Conservation (phyloP, 345 rosid genomes). For the Combretum micranthum region DNA sequence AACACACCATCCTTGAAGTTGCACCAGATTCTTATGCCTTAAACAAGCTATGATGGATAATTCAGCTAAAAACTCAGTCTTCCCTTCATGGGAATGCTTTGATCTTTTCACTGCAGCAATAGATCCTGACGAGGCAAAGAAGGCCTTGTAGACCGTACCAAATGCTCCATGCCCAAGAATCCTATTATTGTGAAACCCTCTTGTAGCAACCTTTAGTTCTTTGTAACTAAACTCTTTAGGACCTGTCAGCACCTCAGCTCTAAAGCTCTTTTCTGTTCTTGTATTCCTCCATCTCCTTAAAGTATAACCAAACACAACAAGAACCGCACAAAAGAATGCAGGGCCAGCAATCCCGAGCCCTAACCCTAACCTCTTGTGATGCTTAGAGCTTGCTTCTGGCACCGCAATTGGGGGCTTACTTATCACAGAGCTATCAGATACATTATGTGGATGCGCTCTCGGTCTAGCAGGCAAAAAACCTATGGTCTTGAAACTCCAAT, state of each 20-base stretch:
- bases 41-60: slow-evolving; percentile 76
- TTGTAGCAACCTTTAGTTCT: slow-evolving; percentile 65
- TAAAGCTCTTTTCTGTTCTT: slow-evolving; percentile 44
- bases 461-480: slow-evolving; percentile 59
- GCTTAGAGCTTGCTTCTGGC: slow-evolving; percentile 29
- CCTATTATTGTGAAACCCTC: slow-evolving; percentile 79
- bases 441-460: slow-evolving; percentile 55
- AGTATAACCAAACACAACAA: slow-evolving; percentile 57
- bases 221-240: slow-evolving; percentile 68
- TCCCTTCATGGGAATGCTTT: slow-evolving; percentile 73
- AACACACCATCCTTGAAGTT: slow-evolving; percentile 85
- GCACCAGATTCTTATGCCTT: slow-evolving; percentile 92
- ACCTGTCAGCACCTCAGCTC: slow-evolving; percentile 63
- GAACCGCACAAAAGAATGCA: slow-evolving; percentile 54
- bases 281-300: slow-evolving; percentile 50
- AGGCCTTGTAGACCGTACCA: slow-evolving; percentile 83
- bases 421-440: slow-evolving; percentile 57
- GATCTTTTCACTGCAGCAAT: slow-evolving; percentile 84
- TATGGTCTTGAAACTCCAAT: slow-evolving; percentile 69
- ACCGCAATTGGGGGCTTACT: slow-evolving; percentile 24
- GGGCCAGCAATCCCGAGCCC: slow-evolving; percentile 79
- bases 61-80: slow-evolving; percentile 82
- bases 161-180: slow-evolving; percentile 83
- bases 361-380: slow-evolving; percentile 44
- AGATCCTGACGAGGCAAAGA: slow-evolving; percentile 43